Percentiles rank a stretch among this genome's conserved stretches.
phyloP scores from a whole-genome alignment of 2,329 filamentous ascomycete genomes.

The Diaporthe batatas region DNA sequence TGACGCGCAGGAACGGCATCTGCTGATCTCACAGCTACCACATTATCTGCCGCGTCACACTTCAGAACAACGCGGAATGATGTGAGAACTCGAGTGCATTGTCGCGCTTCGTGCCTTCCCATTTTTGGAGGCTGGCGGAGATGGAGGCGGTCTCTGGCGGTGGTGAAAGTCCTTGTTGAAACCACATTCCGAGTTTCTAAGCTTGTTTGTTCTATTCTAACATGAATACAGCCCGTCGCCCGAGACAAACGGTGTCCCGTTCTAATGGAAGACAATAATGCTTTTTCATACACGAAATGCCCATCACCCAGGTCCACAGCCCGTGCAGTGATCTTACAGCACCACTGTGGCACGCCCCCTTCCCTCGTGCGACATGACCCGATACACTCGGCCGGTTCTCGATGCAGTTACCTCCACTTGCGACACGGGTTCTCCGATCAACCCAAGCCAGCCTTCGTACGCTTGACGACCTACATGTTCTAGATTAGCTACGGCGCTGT shows the following conservation, averaged over 20 bases:
- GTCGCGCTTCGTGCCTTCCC: no score
- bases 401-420: not conserved
- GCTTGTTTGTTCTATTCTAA: slow-evolving; percentile 3
- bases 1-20: not conserved
- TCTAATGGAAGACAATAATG: not conserved
- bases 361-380: not conserved
- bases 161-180: not conserved
- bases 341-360: not conserved
- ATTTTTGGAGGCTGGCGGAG: not conserved
- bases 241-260: not conserved
- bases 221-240: not conserved
- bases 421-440: slow-evolving; percentile 47
- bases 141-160: not conserved
- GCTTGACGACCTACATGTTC: slow-evolving; percentile 84
- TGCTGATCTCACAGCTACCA: not conserved
- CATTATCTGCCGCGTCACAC: not conserved
- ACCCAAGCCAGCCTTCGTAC: slow-evolving; percentile 86
- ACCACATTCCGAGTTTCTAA: not conserved
- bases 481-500: not conserved
- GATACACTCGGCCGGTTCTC: not conserved
- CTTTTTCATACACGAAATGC: slow-evolving; percentile 1
- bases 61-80: not conserved
- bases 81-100: no score
- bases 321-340: not conserved
- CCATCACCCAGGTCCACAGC: not conserved